Evolutionary conservation across 2,329 filamentous ascomycete genomes (phyloP).

Genomic region (Hirsutella rhossiliensis): DNA sequence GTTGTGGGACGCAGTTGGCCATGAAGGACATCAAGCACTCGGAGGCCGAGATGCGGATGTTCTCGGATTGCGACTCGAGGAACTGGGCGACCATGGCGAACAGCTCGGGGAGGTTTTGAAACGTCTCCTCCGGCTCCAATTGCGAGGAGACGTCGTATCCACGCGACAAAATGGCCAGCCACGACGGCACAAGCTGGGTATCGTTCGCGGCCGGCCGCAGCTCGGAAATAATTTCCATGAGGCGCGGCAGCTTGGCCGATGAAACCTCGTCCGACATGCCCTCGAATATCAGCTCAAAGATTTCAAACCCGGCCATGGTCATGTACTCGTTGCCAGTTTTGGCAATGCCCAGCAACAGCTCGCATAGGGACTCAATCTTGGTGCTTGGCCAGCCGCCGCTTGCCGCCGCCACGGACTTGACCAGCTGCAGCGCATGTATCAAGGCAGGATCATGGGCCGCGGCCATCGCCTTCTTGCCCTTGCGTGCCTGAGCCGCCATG

Average conservation of each 20-base stretch:
- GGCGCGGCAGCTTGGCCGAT: conserved; percentile 75
- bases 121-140: conserved; percentile 80
- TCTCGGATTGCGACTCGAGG: conserved; percentile 76
- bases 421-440: conserved; percentile 83
- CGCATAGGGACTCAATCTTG: conserved; percentile 87
- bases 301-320: conserved; percentile 91
- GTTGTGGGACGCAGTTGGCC: conserved; percentile 75
- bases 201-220: conserved; percentile 86
- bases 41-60: conserved; percentile 87
- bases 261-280: conserved; percentile 81
- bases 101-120: conserved; percentile 75
- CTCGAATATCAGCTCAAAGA: conserved; percentile 94
- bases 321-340: conserved; percentile 88
- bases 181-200: conserved; percentile 85
- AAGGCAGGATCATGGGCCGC: conserved; percentile 65
- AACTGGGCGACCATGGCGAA: conserved; percentile 73
- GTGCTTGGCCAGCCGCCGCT: conserved; percentile 93
- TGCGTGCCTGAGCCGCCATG: conserved; percentile 50
- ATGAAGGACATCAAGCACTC: conserved; percentile 92
- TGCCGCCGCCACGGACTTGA: conserved; percentile 77
- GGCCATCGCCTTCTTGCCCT: conserved; percentile 47
- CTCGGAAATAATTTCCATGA: conserved; percentile 86
- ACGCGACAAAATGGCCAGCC: conserved; percentile 90
- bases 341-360: conserved; percentile 78
- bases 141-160: conserved; percentile 91